Evolutionary conservation across 2,329 filamentous ascomycete genomes (phyloP), one percentile per base, ranked within the genome.

Genomic region (Ophiosphaerella korrae): DNA sequence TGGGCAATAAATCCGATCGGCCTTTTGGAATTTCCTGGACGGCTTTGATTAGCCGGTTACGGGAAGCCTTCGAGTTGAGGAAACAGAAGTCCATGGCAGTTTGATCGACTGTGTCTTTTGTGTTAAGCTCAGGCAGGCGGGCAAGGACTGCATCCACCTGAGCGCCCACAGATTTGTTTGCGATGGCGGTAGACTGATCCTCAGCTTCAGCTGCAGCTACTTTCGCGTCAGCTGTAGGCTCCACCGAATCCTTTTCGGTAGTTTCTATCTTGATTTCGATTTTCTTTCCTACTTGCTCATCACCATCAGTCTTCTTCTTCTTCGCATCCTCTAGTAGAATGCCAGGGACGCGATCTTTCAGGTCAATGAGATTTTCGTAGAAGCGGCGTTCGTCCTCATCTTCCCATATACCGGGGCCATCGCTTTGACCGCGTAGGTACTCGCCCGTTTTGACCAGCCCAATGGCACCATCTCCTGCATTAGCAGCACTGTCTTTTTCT

Each of bases 301-400:
- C 92, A 1, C 77, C 75, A 45, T 97, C 92, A 3, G 78, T 42
- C 70, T 95, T 97, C 77, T 96, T 97, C 79, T 97, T 97, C 75
- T 95, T 97, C 45, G 85, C 86, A 63, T 97, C 94, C 67, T 99
- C 94, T 1, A 99, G 84, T 7, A 99, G 80, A 63, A 99, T 95
- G 1, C 88, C 88, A 0, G 94, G 95, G 2, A 99, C 94, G 63
- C 96, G 95, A 62, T 95, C 94, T 70, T 95, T 96, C 13, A 99
- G 79, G 69, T 99, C 94, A 11, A 96, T 89, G 9, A 99, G 75
- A 58, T 97, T 97, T 78, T 99, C 94, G 75, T 99, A 99, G 73
- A 99, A 99, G 53, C 94, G 89, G 52, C 94, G 87, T 75, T 99
- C 93, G 47, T 99, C 94, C 68, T 99, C 94, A 64, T 99, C 94